phyloP scores from a whole-genome alignment of 1,284 basidiomycete species.

The Ustilago nuda region DNA sequence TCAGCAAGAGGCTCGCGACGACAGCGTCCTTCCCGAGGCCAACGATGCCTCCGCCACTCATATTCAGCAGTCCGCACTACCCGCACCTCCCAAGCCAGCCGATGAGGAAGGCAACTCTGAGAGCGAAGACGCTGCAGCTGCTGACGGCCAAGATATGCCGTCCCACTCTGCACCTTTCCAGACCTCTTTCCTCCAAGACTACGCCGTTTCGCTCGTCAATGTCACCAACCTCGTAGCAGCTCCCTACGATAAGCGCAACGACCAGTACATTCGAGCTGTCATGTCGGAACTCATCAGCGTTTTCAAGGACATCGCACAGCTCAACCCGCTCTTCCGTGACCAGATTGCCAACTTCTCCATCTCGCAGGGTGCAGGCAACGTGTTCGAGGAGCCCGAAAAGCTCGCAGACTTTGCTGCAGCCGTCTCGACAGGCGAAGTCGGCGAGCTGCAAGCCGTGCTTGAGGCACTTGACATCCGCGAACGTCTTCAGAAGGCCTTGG shows the following conservation, averaged over 20 bases:
- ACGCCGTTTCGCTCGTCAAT: conserved; percentile 88
- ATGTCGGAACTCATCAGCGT: conserved; percentile 97
- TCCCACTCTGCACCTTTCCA: conserved; percentile 74
- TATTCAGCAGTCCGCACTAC: conserved; percentile 30
- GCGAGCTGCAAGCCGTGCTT: conserved; percentile 92
- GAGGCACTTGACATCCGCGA: conserved; percentile 89
- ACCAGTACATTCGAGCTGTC: conserved; percentile 85
- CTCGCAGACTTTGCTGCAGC: conserved; percentile 98
- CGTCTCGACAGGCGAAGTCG: conserved; percentile 88
- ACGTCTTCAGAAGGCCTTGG: conserved; percentile 86
- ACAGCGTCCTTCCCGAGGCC: conserved; percentile 47
- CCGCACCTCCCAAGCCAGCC: conserved; percentile 26
- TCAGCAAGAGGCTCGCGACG: conserved; percentile 51
- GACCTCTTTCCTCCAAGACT: conserved; percentile 90
- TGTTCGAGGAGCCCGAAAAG: conserved; percentile 98
- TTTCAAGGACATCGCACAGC: conserved; percentile 98
- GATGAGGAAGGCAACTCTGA: conserved; percentile 11
- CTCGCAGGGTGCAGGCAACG: conserved; percentile 93
- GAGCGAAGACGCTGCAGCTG: conserved; percentile 1
- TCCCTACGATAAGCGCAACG: conserved; percentile 84
- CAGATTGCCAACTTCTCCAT: conserved; percentile 98
- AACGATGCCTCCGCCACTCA: conserved; percentile 44
- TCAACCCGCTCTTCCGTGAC: conserved; percentile 97
- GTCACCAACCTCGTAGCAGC: conserved; percentile 84
- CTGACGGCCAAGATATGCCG: conserved; percentile 47